phyloP scores from a whole-genome alignment of 73 alveolate species.

The Paramecium octaurelia region DNA sequence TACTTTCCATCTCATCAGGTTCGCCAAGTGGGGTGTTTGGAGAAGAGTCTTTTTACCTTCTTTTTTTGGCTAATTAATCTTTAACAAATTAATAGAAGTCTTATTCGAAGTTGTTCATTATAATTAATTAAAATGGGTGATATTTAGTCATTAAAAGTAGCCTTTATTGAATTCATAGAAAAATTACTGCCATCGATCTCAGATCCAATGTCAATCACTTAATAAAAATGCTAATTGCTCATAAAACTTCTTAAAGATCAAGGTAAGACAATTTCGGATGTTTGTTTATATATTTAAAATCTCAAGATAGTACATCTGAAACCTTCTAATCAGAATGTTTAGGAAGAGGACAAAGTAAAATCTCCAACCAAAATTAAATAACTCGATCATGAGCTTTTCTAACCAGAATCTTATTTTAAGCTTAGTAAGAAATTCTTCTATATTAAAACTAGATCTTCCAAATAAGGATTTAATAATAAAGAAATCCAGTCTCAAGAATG shows the following conservation, averaged over 20 bases:
- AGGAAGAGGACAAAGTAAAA: background rate
- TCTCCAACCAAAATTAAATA: background rate
- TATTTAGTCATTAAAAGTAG: background rate
- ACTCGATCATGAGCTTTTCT: background rate
- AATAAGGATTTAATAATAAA: background rate
- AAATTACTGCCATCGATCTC: constrained; percentile 36
- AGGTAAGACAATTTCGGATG: background rate
- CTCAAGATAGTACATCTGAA: background rate
- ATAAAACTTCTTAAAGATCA: background rate
- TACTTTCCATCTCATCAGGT: constrained; percentile 29
- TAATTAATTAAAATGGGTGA: constrained; percentile 44
- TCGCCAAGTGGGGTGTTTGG: background rate
- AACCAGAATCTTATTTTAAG: background rate
- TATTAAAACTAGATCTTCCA: background rate
- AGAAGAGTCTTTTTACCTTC: background rate
- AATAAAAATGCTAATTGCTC: background rate
- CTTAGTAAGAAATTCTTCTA: background rate
- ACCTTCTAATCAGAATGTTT: background rate
- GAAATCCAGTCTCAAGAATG: background rate
- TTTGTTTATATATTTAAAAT: background rate
- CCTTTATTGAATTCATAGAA: constrained; percentile 46
- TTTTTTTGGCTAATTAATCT: constrained; percentile 8
- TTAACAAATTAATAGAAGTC: constrained; percentile 35
- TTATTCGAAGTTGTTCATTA: constrained; percentile 6
- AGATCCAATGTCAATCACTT: constrained; percentile 23